Evolutionary conservation across 495 filamentous ascomycete species (phyloP).

Genomic region (Amniculicola lignicola): DNA sequence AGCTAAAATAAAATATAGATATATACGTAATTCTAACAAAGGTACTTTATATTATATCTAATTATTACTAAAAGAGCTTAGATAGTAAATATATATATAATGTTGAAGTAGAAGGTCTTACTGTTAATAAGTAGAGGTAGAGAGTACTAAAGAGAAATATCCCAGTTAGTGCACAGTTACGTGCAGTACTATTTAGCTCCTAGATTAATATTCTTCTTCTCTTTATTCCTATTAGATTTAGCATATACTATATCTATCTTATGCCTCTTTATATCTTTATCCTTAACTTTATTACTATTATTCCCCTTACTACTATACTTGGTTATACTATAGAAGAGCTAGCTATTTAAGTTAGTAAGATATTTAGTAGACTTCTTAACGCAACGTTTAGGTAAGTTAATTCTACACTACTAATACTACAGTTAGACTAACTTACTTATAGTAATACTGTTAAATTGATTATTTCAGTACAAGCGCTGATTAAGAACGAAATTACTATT

Average conservation of each 20-base stretch:
- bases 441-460: slow-evolving; percentile 92
- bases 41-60: slow-evolving; percentile 23
- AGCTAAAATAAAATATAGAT: no score
- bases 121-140: slow-evolving; percentile 10
- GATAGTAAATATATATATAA: slow-evolving; percentile 1
- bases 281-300: slow-evolving; percentile 85
- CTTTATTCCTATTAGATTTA: slow-evolving; percentile 75
- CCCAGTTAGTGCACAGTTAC: slow-evolving; percentile 19
- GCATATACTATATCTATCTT: slow-evolving; percentile 58
- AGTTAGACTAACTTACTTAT: slow-evolving; percentile 14
- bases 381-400: slow-evolving; percentile 74
- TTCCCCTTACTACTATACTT: slow-evolving; percentile 49
- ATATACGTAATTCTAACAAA: no score
- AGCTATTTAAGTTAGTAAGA: slow-evolving; percentile 60
- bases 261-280: slow-evolving; percentile 63
- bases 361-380: slow-evolving; percentile 80
- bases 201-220: slow-evolving; percentile 84
- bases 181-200: slow-evolving; percentile 58
- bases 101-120: slow-evolving; percentile 12
- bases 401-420: background rate
- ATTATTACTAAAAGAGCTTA: slow-evolving; percentile 3
- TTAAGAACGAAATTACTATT: slow-evolving; percentile 70
- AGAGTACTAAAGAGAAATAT: slow-evolving; percentile 25
- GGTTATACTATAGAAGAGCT: slow-evolving; percentile 46
- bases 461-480: slow-evolving; percentile 80